Base-by-base conservation (phyloP, 306 rosid species). In the Vigna angularis region DNA sequence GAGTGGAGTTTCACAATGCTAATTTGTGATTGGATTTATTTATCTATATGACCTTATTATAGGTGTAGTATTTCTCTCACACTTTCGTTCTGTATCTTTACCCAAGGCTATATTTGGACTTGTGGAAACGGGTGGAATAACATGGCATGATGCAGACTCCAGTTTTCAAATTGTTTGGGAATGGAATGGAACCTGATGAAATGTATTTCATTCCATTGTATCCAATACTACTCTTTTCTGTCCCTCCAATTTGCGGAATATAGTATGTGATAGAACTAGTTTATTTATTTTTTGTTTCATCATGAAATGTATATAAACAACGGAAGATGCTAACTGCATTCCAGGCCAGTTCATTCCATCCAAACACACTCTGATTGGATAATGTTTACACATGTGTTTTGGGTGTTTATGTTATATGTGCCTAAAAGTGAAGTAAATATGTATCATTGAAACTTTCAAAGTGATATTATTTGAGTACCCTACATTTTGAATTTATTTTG, bases 61-160 rank as follows among this genome's bases (percentile, higher is more conserved):
- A 55, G 82, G 59, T 53, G 36, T 56, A 48, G 57, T 75, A 32
- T 56, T 63, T 70, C 70, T 48, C 56, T 75, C 44, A 26, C 70
- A 69, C 15, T 38, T 18, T 15, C 62, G 5, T 75, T 75, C 18
- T 38, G 30, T 48, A 65, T 17, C 40, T 65, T 66, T 63, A 18
- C 10, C n/a, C 7, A 42, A 9, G 18, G 38, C 59, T 55, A 38
- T 53, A 14, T 70, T 47, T 69, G 28, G 28, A 69, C 62, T 45
- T 17, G 26, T 70, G 18, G 63, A n/a, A 50, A 50, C 5, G 59
- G 49, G 24, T 51, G 62, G 16, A 55, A 10, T 11, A 1, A 34
- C 34, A 51, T 51, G 44, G 10, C 36, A 77, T 77, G 52, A 28
- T 68, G 26, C 14, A 57, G 69, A 49, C 44, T 77, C 16, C 14